Base-by-base conservation (phyloP, 2,329 filamentous ascomycete species). In the Monilinia polystroma region DNA sequence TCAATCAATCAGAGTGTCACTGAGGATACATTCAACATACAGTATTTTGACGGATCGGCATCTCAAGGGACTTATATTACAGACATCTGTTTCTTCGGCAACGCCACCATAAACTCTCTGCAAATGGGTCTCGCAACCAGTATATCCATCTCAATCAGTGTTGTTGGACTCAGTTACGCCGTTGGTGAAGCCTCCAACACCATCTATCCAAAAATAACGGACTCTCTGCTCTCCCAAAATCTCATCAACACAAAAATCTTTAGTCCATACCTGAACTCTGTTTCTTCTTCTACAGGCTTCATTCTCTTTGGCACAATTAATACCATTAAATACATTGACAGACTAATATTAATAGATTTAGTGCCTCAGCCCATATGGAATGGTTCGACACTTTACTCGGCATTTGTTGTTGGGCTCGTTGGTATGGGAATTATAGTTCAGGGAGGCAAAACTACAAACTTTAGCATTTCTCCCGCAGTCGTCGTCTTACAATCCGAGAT, bases 401-500 rank as follows among this genome's bases (percentile, higher is more conserved):
- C 70, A 18, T 70, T 76, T 49, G 67, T 38, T 1, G 70, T 77
- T 8, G 70, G 67, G 14, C 62, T 76, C 53, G 73, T 70, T 8
- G 70, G 67, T 26, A 63, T 75, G 16, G 57, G 67, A 1, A 67
- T 73, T 11, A 74, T 72, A 3, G 66, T 49, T 5, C 83, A 47
- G 11, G 14, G 41, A 14, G 63, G 55, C 18, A 52, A 32, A 8
- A 16, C 52, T 18, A 68, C 63, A 4, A 70, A 70, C n/a, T 56
- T 74, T 16, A 71, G 68, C 10, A 5, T 43, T 70, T 62, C 77
- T 54, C 74, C 85, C 0, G 75, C 81, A 18, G 75, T 80, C 18
- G 81, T 84, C 32, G 80, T 87, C 54, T 81, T 90, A 32, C 87
- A 90, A 77, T 87, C 85, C 14, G 90, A 90, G 58, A 88, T 85